Conservation (phyloP, 2,329 filamentous ascomycete genomes). For the Neopestalotiopsis sp. region DNA sequence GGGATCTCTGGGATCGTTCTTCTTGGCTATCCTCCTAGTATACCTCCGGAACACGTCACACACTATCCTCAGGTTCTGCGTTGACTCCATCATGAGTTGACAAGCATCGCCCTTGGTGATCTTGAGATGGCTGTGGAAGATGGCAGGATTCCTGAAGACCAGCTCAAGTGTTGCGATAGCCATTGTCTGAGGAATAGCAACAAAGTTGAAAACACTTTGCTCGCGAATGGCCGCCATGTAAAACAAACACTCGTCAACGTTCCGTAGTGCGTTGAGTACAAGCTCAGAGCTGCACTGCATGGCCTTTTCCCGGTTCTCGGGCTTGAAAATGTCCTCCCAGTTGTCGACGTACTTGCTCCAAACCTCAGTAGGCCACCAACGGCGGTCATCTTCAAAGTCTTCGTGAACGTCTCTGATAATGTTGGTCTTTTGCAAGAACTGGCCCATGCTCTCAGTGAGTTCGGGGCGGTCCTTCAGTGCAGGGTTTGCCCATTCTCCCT, state of each 20-base stretch:
- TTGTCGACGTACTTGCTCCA: slow-evolving; percentile 94
- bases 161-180: slow-evolving; percentile 93
- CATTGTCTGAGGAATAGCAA: slow-evolving; percentile 96
- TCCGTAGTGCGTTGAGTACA: slow-evolving; percentile 86
- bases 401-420: slow-evolving; percentile 96
- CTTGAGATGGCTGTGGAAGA: slow-evolving; percentile 90
- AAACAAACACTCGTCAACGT: slow-evolving; percentile 93
- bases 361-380: slow-evolving; percentile 95
- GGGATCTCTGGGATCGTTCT: slow-evolving; percentile 92
- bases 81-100: slow-evolving; percentile 87
- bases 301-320: slow-evolving; percentile 76
- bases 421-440: slow-evolving; percentile 98
- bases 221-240: slow-evolving; percentile 95
- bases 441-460: slow-evolving; percentile 93
- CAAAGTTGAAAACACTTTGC: slow-evolving; percentile 99
- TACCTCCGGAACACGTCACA: slow-evolving; percentile 84
- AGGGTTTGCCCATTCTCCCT: slow-evolving; percentile 84
- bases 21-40: slow-evolving; percentile 81
- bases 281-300: slow-evolving; percentile 90
- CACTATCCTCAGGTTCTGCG: slow-evolving; percentile 83
- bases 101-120: slow-evolving; percentile 96
- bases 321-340: slow-evolving; percentile 89
- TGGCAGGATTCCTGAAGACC: slow-evolving; percentile 86
- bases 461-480: slow-evolving; percentile 78
- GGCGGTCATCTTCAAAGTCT: slow-evolving; percentile 83